Percentiles rank a stretch among this genome's conserved stretches.
phyloP scores from a whole-genome alignment of 1,284 basidiomycete species.

The Malassezia vespertilionis region DNA sequence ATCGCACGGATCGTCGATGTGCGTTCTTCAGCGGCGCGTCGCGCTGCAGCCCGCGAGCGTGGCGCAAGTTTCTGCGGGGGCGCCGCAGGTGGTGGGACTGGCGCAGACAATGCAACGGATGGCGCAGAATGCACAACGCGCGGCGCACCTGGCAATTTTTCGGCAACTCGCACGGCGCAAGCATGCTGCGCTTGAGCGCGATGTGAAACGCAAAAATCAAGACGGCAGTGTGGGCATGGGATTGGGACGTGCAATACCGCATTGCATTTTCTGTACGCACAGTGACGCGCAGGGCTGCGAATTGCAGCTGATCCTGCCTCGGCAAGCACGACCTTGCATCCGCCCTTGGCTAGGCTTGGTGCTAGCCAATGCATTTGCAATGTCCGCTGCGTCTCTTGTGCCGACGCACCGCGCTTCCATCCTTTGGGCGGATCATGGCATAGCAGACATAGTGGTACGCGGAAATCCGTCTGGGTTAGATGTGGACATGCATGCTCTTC shows the following conservation, averaged over 20 bases:
- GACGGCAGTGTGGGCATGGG: conserved; percentile 5
- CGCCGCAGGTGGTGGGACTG: not conserved
- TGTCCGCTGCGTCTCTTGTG: not conserved
- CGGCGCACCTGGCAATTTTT: not conserved
- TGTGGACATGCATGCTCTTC: conserved; percentile 3
- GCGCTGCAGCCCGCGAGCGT: not conserved
- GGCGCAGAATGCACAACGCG: not conserved
- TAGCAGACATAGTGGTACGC: conserved; percentile 11
- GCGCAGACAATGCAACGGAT: not conserved
- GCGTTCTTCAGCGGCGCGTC: conserved; percentile 12
- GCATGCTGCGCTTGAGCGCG: conserved; percentile 11
- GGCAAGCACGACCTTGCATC: conserved; percentile 4
- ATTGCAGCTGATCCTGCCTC: not conserved
- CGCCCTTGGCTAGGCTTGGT: not conserved
- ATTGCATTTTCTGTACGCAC: not conserved
- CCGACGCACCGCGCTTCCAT: conserved; percentile 8
- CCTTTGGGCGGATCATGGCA: conserved; percentile 12
- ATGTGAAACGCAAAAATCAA: not conserved
- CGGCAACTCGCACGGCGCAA: not conserved
- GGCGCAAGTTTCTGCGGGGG: not conserved
- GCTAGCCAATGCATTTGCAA: conserved; percentile 8
- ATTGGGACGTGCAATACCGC: conserved; percentile 1
- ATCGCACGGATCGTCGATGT: conserved; percentile 11
- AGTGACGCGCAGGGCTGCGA: not conserved
- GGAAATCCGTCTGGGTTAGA: not conserved